Evolutionary conservation across 257 asterid species (phyloP), one percentile per base, ranked within the genome.

Genomic region (Solanum megistacrolobum): DNA sequence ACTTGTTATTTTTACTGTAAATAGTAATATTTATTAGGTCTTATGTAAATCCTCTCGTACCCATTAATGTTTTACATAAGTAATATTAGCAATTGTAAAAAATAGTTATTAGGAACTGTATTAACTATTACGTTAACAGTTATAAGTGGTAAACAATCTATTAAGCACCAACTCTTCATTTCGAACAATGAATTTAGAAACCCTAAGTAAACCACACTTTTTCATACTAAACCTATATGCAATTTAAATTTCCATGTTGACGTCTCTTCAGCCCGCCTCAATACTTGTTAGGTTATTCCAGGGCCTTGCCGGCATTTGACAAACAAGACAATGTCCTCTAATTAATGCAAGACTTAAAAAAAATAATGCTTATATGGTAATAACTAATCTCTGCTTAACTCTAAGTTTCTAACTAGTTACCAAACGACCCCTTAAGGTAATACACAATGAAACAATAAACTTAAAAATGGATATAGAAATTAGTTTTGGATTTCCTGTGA

Each of bases 181-280:
- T 6, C 9, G 23, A 72, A 83, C 73, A 91, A 94, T 94, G 95
- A 89, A 87, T 91, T 92, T 93, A 14, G 84, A 88, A 89, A 79
- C 93, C 83, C 94, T 90, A 66, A 52, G 85, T 79, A 89, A 88
- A 79, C 66, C 81, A 75, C 87, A 46, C 87, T 35, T 87, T 81
- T 90, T 87, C 36, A 86, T 87, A 86, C 43, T 88, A 36, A 29
- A 46, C 87, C 88, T 13, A 84, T 55, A 83, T 83, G 35, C 35
- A 23, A 76, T 2, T 65, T 35, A 7, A 85, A 14, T 31, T 43
- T 48, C 68, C 48, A 39, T 35, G 79, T 39, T 35, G 35, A 27
- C 23, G 23, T 12, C 69, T 52, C 83, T 25, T 69, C 58, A 34
- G 7, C 38, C 78, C 65, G 35, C 13, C 65, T 14, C 46, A 18